A percentile compares a stretch with the other conserved stretches of the same genome.
Conservation (phyloP, 192 early-diverging fungal genomes). For the Funneliformis mosseae region DNA sequence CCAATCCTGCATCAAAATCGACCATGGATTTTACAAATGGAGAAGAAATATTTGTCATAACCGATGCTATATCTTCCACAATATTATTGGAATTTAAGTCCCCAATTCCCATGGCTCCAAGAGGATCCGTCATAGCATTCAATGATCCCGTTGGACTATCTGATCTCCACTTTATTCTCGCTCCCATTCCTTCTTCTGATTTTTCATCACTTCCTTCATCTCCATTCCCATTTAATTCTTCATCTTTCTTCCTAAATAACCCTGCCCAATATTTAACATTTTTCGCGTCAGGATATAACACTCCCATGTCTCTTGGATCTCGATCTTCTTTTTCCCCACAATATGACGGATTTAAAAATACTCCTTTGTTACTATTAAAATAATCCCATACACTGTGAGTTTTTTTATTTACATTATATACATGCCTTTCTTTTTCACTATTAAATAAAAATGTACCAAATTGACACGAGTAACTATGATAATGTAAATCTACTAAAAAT, state of each 20-base stretch:
- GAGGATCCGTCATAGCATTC: neutral
- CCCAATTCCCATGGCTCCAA: neutral
- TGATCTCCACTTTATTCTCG: constrained; percentile 9
- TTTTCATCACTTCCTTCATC: constrained; percentile 20
- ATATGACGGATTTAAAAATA: constrained; percentile 65
- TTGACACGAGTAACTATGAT: constrained; percentile 87
- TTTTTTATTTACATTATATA: constrained; percentile 43
- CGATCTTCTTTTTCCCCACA: constrained; percentile 50
- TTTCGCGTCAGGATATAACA: constrained; percentile 62
- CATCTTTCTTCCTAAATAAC: constrained; percentile 62
- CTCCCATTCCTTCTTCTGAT: neutral
- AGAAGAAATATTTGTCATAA: neutral
- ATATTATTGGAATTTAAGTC: neutral
- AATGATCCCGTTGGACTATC: neutral
- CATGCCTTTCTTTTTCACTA: constrained; percentile 73
- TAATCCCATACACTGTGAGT: constrained; percentile 84
- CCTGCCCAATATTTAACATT: constrained; percentile 75
- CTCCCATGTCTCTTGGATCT: constrained; percentile 52
- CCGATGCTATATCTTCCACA: neutral
- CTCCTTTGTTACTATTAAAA: constrained; percentile 57
- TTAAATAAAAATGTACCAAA: constrained; percentile 96
- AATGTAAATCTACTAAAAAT: constrained; percentile 79
- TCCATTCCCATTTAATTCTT: constrained; percentile 52
- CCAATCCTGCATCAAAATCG: neutral
- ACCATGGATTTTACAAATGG: neutral